A percentile compares a stretch with the other conserved stretches of the same genome.
Conservation (phyloP, 2,329 filamentous ascomycete species). For the Alternaria panax region DNA sequence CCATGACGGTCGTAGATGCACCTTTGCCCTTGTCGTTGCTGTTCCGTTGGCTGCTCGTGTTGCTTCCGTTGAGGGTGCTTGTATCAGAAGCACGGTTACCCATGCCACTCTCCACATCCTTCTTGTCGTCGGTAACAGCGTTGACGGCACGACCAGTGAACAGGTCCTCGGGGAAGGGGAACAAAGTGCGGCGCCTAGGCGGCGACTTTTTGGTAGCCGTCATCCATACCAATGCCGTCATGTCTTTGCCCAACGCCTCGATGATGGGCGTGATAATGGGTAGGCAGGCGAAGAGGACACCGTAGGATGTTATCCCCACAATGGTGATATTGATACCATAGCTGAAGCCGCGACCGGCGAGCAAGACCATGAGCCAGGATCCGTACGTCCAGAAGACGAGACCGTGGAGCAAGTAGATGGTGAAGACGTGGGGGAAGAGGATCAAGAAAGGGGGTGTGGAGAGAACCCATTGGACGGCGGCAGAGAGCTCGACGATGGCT, state of each 20-base stretch:
- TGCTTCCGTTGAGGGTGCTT: background rate
- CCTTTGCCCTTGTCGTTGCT: conserved; percentile 4
- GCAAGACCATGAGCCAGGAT: conserved; percentile 46
- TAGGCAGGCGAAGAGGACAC: conserved; percentile 39
- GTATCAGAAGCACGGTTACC: background rate
- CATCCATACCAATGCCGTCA: conserved; percentile 49
- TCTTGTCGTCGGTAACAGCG: conserved; percentile 1
- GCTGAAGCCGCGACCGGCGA: conserved; percentile 38
- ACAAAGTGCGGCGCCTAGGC: conserved; percentile 41
- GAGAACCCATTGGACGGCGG: conserved; percentile 52
- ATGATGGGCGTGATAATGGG: conserved; percentile 51
- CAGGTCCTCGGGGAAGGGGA: conserved; percentile 38
- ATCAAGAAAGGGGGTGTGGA: conserved; percentile 51
- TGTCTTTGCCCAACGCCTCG: conserved; percentile 51
- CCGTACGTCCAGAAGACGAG: conserved; percentile 57
- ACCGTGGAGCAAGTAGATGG: conserved; percentile 59
- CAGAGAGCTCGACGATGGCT: conserved; percentile 47
- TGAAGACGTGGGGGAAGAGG: conserved; percentile 60
- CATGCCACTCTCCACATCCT: background rate
- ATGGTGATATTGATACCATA: conserved; percentile 49
- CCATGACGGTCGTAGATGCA: background rate
- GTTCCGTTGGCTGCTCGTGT: background rate
- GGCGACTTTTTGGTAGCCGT: conserved; percentile 46
- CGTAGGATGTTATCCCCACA: conserved; percentile 49
- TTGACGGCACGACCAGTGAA: conserved; percentile 22